Evolutionary conservation across 768 basidiomycete species (phyloP).

Genomic region (Naganishia friedmannii): DNA sequence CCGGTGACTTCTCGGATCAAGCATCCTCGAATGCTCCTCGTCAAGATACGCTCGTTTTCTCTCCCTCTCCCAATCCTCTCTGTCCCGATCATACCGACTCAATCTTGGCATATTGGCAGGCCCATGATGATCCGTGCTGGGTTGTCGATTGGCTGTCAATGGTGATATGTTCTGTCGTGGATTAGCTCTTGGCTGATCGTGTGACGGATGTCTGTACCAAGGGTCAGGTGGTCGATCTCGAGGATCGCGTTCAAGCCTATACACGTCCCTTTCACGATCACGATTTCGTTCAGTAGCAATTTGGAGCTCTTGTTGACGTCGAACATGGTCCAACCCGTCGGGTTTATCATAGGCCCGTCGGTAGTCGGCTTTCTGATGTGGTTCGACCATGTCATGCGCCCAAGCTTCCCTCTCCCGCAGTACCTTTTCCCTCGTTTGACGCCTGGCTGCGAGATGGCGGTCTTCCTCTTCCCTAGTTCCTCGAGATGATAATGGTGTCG

Average conservation of each 20-base stretch:
- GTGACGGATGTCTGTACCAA: conserved; percentile 1
- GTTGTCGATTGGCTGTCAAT: not conserved
- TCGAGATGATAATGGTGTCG: not conserved
- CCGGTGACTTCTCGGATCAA: conserved; percentile 7
- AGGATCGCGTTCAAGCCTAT: conserved; percentile 12
- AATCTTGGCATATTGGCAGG: not conserved
- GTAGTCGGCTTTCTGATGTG: conserved; percentile 9
- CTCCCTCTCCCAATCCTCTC: conserved; percentile 23
- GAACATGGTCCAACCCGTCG: not conserved
- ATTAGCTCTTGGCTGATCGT: not conserved
- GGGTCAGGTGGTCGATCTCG: not conserved
- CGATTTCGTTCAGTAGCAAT: not conserved
- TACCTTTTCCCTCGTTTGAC: not conserved
- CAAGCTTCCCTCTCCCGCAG: conserved; percentile 12
- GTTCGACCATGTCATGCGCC: not conserved
- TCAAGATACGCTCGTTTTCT: conserved; percentile 5
- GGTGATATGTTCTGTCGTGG: not conserved
- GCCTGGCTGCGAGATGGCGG: not conserved
- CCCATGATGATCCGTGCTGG: not conserved
- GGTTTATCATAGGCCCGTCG: not conserved
- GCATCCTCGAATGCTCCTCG: conserved; percentile 1
- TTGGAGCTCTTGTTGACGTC: not conserved
- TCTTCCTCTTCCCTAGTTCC: not conserved
- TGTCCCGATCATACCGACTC: conserved; percentile 11
- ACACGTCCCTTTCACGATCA: conserved; percentile 8